Evolutionary conservation across 805 yeast species (phyloP).

Genomic region (Lipomyces oligophaga): DNA sequence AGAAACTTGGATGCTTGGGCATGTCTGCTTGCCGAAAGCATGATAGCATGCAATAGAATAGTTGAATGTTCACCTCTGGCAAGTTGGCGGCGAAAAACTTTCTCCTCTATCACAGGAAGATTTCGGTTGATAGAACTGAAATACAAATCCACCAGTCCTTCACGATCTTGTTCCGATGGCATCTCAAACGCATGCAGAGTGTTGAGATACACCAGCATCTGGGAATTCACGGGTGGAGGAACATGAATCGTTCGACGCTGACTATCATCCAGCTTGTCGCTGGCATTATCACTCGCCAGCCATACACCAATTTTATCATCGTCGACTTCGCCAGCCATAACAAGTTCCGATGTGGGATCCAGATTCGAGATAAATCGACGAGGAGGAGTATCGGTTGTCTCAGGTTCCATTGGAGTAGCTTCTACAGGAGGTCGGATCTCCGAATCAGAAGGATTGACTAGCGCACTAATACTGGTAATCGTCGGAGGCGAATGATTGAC

Average conservation of each 20-base stretch:
- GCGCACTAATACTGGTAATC: slow-evolving; percentile 17
- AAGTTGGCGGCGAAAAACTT: slow-evolving; percentile 39
- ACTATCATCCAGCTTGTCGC: slow-evolving; percentile 6
- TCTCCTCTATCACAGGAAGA: slow-evolving; percentile 44
- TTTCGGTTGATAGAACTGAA: slow-evolving; percentile 42
- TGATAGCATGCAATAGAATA: slow-evolving; percentile 42
- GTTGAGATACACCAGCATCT: slow-evolving; percentile 36
- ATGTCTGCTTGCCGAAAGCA: slow-evolving; percentile 43
- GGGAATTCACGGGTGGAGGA: slow-evolving; percentile 19
- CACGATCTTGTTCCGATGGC: slow-evolving; percentile 35
- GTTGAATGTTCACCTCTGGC: slow-evolving; percentile 39
- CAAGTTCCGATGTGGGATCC: slow-evolving; percentile 31
- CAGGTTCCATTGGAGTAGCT: slow-evolving; percentile 13
- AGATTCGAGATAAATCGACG: slow-evolving; percentile 28
- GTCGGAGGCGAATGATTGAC: background rate
- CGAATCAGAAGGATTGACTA: slow-evolving; percentile 14
- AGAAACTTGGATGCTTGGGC: slow-evolving; percentile 37
- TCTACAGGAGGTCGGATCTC: slow-evolving; percentile 15
- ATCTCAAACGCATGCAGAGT: slow-evolving; percentile 41
- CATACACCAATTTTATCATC: slow-evolving; percentile 30
- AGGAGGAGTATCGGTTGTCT: slow-evolving; percentile 4
- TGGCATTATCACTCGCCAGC: slow-evolving; percentile 17
- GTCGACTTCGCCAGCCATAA: slow-evolving; percentile 28
- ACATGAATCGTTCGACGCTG: slow-evolving; percentile 5
- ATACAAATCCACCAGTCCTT: slow-evolving; percentile 40